Evolutionary conservation across 371 early-diverging fungal genomes (phyloP).

Genomic region (Mucor piriformis): DNA sequence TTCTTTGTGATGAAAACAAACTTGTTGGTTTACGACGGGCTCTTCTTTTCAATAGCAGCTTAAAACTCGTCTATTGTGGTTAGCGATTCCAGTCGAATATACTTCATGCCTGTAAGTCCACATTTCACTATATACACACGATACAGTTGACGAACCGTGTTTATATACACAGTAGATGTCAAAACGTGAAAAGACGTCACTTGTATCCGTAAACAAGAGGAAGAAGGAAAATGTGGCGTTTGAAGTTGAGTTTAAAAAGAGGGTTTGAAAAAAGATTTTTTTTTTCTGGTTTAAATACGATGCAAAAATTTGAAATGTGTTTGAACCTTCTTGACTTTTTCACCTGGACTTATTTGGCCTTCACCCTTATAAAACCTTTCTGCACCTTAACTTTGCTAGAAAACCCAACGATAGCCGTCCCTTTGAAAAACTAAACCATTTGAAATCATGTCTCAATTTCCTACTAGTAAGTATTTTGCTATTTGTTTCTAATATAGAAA

Average conservation of each 20-base stretch:
- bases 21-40: too few species aligned
- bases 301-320: slow-evolving; percentile 2
- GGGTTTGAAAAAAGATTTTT: neutral
- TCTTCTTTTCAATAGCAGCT: too few species aligned
- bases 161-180: too few species aligned
- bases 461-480: slow-evolving; percentile 21
- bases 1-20: too few species aligned
- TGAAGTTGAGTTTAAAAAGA: neutral
- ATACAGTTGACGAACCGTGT: too few species aligned
- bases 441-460: slow-evolving; percentile 31
- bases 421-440: slow-evolving; percentile 11
- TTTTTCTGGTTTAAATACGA: neutral
- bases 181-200: too few species aligned
- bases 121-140: too few species aligned
- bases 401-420: slow-evolving; percentile 35
- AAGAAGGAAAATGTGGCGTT: slow-evolving; percentile 6
- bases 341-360: slow-evolving; percentile 30
- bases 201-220: neutral
- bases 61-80: too few species aligned
- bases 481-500: neutral
- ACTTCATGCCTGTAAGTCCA: too few species aligned
- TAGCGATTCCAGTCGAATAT: too few species aligned
- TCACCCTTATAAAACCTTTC: slow-evolving; percentile 16
- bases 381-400: slow-evolving; percentile 39
- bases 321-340: slow-evolving; percentile 21